These are phyloP conservation scores for Metarhizium humberi DNA, from an alignment of 2,329 filamentous ascomycete species.

Conservation along the genomic window DNA sequence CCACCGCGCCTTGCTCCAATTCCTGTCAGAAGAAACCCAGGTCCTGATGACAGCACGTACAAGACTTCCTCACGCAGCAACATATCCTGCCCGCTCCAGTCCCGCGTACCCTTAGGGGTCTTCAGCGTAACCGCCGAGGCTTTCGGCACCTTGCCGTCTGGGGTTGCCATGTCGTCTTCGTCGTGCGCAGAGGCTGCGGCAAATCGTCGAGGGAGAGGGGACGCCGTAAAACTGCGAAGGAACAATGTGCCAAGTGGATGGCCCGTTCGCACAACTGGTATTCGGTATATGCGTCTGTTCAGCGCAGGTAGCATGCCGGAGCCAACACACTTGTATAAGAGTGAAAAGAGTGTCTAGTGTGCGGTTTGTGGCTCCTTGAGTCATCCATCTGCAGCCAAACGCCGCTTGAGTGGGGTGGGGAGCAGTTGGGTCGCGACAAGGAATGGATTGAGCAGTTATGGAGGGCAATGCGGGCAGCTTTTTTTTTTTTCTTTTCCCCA, in stretches of 20 bases:
- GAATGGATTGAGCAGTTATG: no score
- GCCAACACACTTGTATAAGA: slow-evolving; percentile 1
- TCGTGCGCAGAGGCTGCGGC: background rate
- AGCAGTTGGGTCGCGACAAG: slow-evolving; percentile 4
- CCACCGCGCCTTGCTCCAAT: background rate
- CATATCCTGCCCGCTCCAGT: slow-evolving; percentile 74
- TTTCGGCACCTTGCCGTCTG: slow-evolving; percentile 37
- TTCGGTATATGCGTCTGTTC: slow-evolving; percentile 5
- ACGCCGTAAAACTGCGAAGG: slow-evolving; percentile 3
- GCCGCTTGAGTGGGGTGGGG: slow-evolving; percentile 4
- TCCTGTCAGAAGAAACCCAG: background rate
- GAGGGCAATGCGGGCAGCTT: background rate
- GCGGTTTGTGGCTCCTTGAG: slow-evolving; percentile 8
- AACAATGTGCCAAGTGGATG: background rate
- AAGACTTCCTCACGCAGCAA: slow-evolving; percentile 76
- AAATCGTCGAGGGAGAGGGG: background rate
- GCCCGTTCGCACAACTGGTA: slow-evolving; percentile 2
- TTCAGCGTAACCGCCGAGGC: slow-evolving; percentile 46
- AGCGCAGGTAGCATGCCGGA: slow-evolving; percentile 12
- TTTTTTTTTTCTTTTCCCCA: slow-evolving; percentile 1
- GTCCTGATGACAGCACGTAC: slow-evolving; percentile 1
- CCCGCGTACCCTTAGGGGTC: slow-evolving; percentile 84
- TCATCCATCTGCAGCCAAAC: slow-evolving; percentile 8
- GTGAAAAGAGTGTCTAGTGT: slow-evolving; percentile 5
- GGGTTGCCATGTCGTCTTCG: slow-evolving; percentile 20